phyloP scores from a whole-genome alignment of 345 rosid species.

The Viola odorata region DNA sequence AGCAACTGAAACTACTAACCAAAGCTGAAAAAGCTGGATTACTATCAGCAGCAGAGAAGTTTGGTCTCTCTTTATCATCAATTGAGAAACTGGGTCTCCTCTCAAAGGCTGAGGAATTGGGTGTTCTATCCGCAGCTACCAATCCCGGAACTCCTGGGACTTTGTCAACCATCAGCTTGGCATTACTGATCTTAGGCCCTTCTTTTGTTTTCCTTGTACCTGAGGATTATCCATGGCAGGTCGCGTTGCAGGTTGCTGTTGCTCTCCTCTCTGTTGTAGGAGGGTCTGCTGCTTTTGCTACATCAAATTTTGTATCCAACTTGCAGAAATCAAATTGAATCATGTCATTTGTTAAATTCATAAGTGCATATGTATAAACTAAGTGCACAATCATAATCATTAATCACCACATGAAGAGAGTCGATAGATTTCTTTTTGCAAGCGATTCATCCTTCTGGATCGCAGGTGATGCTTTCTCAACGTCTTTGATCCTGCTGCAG shows the following conservation, averaged over 20 bases:
- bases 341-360: background rate
- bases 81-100: conserved; percentile 92
- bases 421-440: too few relatives aligned
- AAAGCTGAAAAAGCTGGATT: conserved; percentile 91
- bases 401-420: too few relatives aligned
- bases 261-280: conserved; percentile 56
- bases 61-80: conserved; percentile 71
- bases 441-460: too few relatives aligned
- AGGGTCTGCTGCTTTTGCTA: conserved; percentile 90
- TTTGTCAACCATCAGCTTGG: conserved; percentile 54
- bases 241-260: conserved; percentile 50
- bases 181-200: conserved; percentile 73
- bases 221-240: conserved; percentile 69
- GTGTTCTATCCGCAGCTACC: conserved; percentile 81
- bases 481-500: too few relatives aligned
- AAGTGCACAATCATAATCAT: too few relatives aligned
- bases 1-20: conserved; percentile 75
- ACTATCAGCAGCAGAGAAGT: conserved; percentile 82
- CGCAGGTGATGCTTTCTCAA: too few relatives aligned
- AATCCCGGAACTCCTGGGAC: conserved; percentile 72
- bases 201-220: conserved; percentile 68
- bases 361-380: too few relatives aligned
- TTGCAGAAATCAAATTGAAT: conserved; percentile 60
- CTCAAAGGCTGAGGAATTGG: conserved; percentile 84
- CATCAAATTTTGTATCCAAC: conserved; percentile 68